Conservation (phyloP, 176 grass and related monocot species). For the Carex littledalei region DNA sequence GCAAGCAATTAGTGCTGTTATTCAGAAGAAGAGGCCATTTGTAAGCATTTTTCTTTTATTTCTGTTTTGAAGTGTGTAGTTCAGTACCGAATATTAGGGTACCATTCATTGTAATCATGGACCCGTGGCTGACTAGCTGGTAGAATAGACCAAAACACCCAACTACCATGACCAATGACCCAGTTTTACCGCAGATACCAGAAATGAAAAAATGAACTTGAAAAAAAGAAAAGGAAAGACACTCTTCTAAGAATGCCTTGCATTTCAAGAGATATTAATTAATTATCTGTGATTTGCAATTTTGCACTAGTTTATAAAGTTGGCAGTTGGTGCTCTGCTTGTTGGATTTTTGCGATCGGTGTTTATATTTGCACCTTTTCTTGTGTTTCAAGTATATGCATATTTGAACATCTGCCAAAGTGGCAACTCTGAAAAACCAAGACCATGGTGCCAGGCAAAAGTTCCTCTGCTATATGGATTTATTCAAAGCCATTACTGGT, state of each 20-base stretch:
- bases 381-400: slow-evolving; percentile 86
- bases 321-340: slow-evolving; percentile 42
- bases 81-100: neutral
- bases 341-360: slow-evolving; percentile 35
- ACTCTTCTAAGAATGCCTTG: neutral
- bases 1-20: slow-evolving; percentile 54
- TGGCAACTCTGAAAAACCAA: slow-evolving; percentile 32
- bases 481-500: slow-evolving; percentile 93
- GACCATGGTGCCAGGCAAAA: slow-evolving; percentile 78
- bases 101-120: neutral
- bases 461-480: slow-evolving; percentile 80
- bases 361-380: slow-evolving; percentile 75
- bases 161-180: neutral
- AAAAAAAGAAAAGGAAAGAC: neutral
- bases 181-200: neutral
- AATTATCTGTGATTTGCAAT: slow-evolving; percentile 3
- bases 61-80: neutral
- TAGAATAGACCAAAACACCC: neutral
- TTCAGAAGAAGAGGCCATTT: slow-evolving; percentile 52
- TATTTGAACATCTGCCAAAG: slow-evolving; percentile 73
- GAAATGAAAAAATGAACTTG: neutral
- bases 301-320: slow-evolving; percentile 39
- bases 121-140: neutral
- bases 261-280: neutral
- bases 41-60: slow-evolving; percentile 35